Evolutionary conservation across 768 basidiomycete genomes (phyloP).

Genomic region (Pleurotus platypus): DNA sequence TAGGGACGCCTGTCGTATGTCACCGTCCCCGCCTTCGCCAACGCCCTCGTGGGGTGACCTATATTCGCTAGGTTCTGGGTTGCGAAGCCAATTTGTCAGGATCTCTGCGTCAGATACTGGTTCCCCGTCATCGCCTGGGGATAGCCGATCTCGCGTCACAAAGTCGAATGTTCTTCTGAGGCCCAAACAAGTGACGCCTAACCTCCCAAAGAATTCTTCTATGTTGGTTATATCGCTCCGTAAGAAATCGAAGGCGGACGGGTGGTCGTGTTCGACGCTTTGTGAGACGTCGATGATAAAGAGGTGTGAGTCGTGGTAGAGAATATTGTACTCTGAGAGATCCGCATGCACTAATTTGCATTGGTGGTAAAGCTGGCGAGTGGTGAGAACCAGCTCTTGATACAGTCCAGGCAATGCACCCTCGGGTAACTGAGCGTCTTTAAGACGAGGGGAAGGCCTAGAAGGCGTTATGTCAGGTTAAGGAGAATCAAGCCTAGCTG

Average conservation of each 20-base stretch:
- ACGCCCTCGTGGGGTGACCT: conserved; percentile 4
- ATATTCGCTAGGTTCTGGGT: conserved; percentile 14
- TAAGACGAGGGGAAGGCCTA: conserved; percentile 91
- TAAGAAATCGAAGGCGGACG: conserved; percentile 93
- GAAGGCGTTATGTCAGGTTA: neutral
- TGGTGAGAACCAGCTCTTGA: conserved; percentile 69
- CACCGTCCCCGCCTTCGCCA: conserved; percentile 18
- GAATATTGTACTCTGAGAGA: conserved; percentile 96
- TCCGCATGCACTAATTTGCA: conserved; percentile 98
- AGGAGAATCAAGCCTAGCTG: neutral
- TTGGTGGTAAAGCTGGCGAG: conserved; percentile 82
- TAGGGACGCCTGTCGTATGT: conserved; percentile 15
- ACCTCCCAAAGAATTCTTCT: conserved; percentile 85
- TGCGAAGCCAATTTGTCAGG: conserved; percentile 48
- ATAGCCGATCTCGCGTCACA: conserved; percentile 58
- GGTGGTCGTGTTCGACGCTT: conserved; percentile 98
- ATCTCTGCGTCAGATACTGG: conserved; percentile 25
- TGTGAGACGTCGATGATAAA: conserved; percentile 98
- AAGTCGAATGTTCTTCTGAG: conserved; percentile 86
- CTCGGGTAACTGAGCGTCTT: conserved; percentile 67
- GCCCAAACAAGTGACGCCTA: conserved; percentile 75
- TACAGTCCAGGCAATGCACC: conserved; percentile 62
- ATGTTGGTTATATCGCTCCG: conserved; percentile 89
- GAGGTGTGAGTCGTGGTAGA: conserved; percentile 78
- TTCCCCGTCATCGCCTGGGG: conserved; percentile 14